Base-by-base conservation (phyloP, 768 basidiomycete species). In the Hemileccinum impolitum region DNA sequence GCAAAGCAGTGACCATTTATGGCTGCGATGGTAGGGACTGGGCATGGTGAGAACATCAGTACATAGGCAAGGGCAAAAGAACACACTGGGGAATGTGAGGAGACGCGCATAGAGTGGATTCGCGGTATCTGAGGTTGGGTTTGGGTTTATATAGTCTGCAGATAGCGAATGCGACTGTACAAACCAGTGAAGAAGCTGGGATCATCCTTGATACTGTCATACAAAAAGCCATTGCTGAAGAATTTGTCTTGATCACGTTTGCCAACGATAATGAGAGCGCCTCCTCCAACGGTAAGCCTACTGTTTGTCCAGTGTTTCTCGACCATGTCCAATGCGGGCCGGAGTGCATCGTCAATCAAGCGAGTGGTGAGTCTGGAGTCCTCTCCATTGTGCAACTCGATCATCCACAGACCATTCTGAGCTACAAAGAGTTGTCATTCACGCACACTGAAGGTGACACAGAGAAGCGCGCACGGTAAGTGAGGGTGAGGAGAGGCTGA, bases 1-100 rank as follows among this genome's bases (percentile, higher is more conserved):
- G 92, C 94, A 67, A 87, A 95, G 55, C 84, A 86, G 61, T 93
- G 90, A 0, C 88, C 89, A 56, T 90, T 90, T 57, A 90, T 81
- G 2, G 87, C 87, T 39, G 87, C 85, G 52, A 91, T 76, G 15
- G 79, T 83, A 2, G 90, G 87, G 43, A 91, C 90, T 91, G 13
- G 32, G 36, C n/a, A 39, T 38, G 15, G 7, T 51, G 12, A 51
- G 39, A 57, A 28, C 9, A 47, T 32, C 28, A 26, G 43, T 26
- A 23, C n/a, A 39, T 10, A 31, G 6, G 18, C 14, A 17, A 28
- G 15, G n/a, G 25, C 14, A 30, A 21, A 32, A 43, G 41, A 7
- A 66, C 81, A 57, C 59, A 90, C 90, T 82, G 4, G 89, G 90
- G 65, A 88, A 91, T 1, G 80, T 79, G 21, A 96, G 63, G 9